Conservation (phyloP, 768 basidiomycete species). For the Boletus subcaerulescens region DNA sequence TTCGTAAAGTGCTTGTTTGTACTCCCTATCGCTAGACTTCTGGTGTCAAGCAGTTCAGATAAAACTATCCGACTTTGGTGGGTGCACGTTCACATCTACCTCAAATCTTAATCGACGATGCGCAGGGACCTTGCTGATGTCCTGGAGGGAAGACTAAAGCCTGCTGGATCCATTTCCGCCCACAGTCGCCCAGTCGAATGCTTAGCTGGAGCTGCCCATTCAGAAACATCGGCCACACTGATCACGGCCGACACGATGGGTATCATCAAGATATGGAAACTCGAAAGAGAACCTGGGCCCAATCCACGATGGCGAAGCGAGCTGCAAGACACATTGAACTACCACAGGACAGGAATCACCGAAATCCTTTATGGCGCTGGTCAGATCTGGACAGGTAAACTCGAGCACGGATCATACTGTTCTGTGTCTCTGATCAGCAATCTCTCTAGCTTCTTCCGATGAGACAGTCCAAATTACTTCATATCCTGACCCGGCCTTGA, state of each 20-base stretch:
- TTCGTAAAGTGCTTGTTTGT: slow-evolving; percentile 86
- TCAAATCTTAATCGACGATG: background rate
- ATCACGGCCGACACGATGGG: slow-evolving; percentile 95
- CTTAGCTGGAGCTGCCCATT: slow-evolving; percentile 52
- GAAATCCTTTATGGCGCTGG: slow-evolving; percentile 64
- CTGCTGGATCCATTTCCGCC: slow-evolving; percentile 68
- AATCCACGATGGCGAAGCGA: slow-evolving; percentile 50
- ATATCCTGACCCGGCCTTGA: slow-evolving; percentile 33
- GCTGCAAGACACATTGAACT: slow-evolving; percentile 52
- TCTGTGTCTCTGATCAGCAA: background rate
- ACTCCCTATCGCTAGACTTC: slow-evolving; percentile 58
- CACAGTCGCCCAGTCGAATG: slow-evolving; percentile 89
- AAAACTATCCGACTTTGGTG: slow-evolving; percentile 87
- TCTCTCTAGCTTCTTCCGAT: slow-evolving; percentile 75
- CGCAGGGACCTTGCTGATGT: slow-evolving; percentile 61
- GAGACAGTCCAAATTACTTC: slow-evolving; percentile 69
- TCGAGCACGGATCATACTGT: background rate
- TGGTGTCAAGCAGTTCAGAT: slow-evolving; percentile 89
- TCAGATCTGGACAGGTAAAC: slow-evolving; percentile 84
- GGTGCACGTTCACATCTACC: slow-evolving; percentile 15
- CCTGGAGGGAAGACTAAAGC: slow-evolving; percentile 39
- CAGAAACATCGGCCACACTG: slow-evolving; percentile 49
- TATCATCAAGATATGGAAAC: slow-evolving; percentile 75
- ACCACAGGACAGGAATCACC: slow-evolving; percentile 84
- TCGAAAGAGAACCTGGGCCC: slow-evolving; percentile 42